phyloP scores from a whole-genome alignment of 768 basidiomycete genomes.

The Lactifluus hygrophoroides region DNA sequence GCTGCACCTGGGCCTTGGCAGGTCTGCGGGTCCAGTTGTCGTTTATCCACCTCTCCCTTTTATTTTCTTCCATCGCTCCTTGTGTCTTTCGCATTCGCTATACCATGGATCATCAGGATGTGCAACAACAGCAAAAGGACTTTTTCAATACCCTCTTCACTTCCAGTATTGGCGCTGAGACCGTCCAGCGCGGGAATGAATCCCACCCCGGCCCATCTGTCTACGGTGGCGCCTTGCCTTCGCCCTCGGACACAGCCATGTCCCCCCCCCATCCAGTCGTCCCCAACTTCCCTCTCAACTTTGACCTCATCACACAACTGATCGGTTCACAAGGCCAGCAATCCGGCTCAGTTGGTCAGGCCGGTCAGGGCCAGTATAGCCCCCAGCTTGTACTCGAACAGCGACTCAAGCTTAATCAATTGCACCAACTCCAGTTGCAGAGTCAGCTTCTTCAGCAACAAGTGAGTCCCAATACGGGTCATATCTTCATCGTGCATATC shows the following conservation, averaged over 20 bases:
- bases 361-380: conserved; percentile 24
- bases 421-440: conserved; percentile 72
- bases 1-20: not conserved
- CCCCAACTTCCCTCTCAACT: conserved; percentile 27
- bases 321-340: conserved; percentile 38
- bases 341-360: conserved; percentile 21
- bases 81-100: not conserved
- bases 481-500: not conserved
- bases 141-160: conserved; percentile 26
- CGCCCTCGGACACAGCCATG: conserved; percentile 16
- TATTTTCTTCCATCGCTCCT: not conserved
- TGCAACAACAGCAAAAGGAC: conserved; percentile 25
- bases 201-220: conserved; percentile 11
- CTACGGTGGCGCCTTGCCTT: conserved; percentile 18
- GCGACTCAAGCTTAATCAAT: conserved; percentile 67
- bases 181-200: conserved; percentile 17
- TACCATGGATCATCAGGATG: conserved; percentile 17
- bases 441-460: conserved; percentile 87
- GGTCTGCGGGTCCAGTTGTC: not conserved
- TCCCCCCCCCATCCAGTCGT: conserved; percentile 16
- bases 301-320: conserved; percentile 44
- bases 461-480: conserved; percentile 35
- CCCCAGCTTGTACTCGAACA: conserved; percentile 58
- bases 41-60: not conserved
- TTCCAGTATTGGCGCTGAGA: conserved; percentile 17